Evolutionary conservation across 257 asterid genomes (phyloP), one percentile per base, ranked within the genome.

Genomic region (Voacanga thouarsii): DNA sequence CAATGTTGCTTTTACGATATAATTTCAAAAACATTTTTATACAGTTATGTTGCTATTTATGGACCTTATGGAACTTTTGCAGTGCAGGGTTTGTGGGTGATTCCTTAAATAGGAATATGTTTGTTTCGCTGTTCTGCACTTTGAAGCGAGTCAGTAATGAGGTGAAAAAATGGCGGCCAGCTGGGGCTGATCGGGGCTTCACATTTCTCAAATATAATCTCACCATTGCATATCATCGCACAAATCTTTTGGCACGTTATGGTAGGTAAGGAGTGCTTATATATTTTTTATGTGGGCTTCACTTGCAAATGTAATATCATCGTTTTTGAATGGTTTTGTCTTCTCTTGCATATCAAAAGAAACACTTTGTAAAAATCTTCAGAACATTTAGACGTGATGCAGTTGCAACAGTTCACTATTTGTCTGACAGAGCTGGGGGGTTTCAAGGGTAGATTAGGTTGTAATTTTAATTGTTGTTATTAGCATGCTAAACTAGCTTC

Each of bases 71-170:
- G 80, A 78, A 80, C 53, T 75, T 85, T 63, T 81, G 83, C 87
- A 88, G 84, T 89, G 95, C 98, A 96, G 98, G 99, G 72, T 96
- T 96, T 85, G 89, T 96, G 75, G 99, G 99, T 81, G 99, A 96
- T 82, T 95, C 99, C 75, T 87, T 96, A 90, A 96, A 93, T 66
- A 87, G 98, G 77, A 96, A 93, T 86, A 96, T 96, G 98, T 96
- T 93, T 82, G 98, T 93, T 74, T 89, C 99, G 63, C 90, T 96
- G 75, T 89, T 91, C 60, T 96, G 98, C 86, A 86, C 92, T 66
- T 82, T 96, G 86, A 89, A 80, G 85, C 87, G 65, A 74, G 93
- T 81, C 16, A 87, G 96, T 16, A 57, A 77, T 23, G 92, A 89
- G 80, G 97, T 93, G 82, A 93, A 90, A 82, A 96, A 96, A 86